Conservation (phyloP, 75 land plant species). For the Picea glauca region DNA sequence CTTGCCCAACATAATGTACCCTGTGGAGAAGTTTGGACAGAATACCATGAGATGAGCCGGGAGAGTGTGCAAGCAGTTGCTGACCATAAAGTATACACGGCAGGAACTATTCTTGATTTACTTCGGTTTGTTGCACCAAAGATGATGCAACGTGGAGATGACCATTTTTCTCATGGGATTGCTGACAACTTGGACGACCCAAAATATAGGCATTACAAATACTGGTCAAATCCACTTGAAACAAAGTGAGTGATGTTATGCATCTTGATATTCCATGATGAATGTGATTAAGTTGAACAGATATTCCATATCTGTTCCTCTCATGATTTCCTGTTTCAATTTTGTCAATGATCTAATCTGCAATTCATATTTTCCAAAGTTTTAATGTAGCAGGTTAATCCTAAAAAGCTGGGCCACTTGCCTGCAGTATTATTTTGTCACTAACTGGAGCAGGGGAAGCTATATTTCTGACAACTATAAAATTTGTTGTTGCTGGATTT, state of each 20-base stretch:
- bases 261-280: neutral
- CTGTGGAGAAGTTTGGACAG: constrained; percentile 86
- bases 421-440: neutral
- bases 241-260: constrained; percentile 55
- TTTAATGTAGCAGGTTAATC: neutral
- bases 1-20: constrained; percentile 27
- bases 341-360: neutral
- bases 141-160: constrained; percentile 79
- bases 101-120: constrained; percentile 52
- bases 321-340: no score
- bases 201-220: constrained; percentile 72
- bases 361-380: neutral
- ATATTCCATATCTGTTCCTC: neutral
- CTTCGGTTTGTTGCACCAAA: constrained; percentile 77
- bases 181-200: constrained; percentile 81
- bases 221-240: constrained; percentile 93
- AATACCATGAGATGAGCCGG: constrained; percentile 81
- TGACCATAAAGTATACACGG: constrained; percentile 67
- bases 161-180: constrained; percentile 74
- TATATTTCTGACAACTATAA: neutral
- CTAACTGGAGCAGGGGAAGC: neutral
- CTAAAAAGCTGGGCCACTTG: neutral
- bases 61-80: constrained; percentile 67
- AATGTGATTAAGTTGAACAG: neutral
- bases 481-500: neutral